phyloP scores from a whole-genome alignment of 208 protist genomes.

The Leishmania aethiopica region DNA sequence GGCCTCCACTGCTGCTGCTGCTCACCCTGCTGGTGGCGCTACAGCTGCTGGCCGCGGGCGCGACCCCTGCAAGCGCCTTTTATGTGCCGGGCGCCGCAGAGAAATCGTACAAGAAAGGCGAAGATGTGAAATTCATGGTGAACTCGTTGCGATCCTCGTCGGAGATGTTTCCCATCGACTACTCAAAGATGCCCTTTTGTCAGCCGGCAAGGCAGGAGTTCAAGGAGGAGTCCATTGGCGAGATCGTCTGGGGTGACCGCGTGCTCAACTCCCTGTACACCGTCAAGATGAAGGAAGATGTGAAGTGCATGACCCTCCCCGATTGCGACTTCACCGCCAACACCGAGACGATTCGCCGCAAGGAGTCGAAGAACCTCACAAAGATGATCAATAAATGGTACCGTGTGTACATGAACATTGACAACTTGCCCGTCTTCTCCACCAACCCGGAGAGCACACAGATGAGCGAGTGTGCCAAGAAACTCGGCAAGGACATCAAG shows the following conservation, averaged over 20 bases:
- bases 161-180: conserved; percentile 71
- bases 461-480: conserved; percentile 20
- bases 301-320: conserved; percentile 41
- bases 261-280: conserved; percentile 74
- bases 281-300: conserved; percentile 53
- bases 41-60: conserved; percentile 3
- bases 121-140: conserved; percentile 52
- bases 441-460: conserved; percentile 12
- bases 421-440: conserved; percentile 79
- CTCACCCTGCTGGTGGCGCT: neutral
- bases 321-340: conserved; percentile 45
- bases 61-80: conserved; percentile 29
- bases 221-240: conserved; percentile 62
- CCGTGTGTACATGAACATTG: conserved; percentile 85
- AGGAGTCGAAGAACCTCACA: conserved; percentile 28
- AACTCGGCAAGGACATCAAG: conserved; percentile 30
- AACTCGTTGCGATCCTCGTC: conserved; percentile 76
- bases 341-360: conserved; percentile 31
- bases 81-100: conserved; percentile 70
- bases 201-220: conserved; percentile 26
- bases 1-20: neutral
- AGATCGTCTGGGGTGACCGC: conserved; percentile 85
- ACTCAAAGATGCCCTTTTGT: conserved; percentile 78
- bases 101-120: conserved; percentile 50
- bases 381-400: conserved; percentile 74